These are phyloP conservation scores for Alternaria ventricosa DNA, from an alignment of 2,329 filamentous ascomycete genomes.

Conservation along the genomic window DNA sequence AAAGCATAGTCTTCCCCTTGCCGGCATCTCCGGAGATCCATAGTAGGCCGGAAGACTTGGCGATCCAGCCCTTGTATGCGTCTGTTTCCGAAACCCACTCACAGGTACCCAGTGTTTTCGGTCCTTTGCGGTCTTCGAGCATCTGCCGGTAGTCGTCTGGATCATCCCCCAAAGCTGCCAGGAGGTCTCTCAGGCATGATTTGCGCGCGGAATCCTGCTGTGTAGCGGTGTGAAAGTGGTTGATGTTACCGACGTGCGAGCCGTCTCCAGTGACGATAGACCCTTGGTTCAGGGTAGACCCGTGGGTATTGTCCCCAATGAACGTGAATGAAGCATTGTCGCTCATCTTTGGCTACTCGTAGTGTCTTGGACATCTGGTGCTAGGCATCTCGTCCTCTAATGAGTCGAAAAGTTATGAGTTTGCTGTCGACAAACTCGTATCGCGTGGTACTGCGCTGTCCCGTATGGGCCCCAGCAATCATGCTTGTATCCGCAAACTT, in stretches of 20 bases:
- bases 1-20: background rate
- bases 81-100: no score
- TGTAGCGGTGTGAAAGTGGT: no score
- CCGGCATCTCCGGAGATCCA: background rate
- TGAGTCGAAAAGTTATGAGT: background rate
- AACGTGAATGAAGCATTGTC: background rate
- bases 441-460: background rate
- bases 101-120: no score
- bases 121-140: background rate
- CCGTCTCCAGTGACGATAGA: background rate
- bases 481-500: background rate
- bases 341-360: background rate
- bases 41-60: no score
- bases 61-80: no score
- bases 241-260: background rate
- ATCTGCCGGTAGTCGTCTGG: background rate
- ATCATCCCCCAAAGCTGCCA: background rate
- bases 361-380: background rate
- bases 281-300: background rate
- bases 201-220: no score
- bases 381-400: conserved; percentile 28
- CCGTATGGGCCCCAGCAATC: background rate
- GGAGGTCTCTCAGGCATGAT: no score
- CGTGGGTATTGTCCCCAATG: background rate
- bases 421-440: background rate